These are phyloP conservation scores for Psilocybe cyanescens DNA, from an alignment of 768 basidiomycete species.

Conservation along the genomic window DNA sequence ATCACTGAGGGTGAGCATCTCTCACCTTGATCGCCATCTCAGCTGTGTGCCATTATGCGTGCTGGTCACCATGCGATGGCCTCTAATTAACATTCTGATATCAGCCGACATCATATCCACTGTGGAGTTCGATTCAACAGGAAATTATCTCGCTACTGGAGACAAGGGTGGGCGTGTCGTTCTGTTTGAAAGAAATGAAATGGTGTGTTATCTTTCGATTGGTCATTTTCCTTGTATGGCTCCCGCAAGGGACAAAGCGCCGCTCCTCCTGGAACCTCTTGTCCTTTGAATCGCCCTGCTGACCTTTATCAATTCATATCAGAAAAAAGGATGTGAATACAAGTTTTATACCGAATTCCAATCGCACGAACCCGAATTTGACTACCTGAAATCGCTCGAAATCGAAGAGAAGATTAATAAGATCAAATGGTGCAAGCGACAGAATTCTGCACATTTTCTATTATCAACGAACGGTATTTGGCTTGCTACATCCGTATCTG, in stretches of 20 bases:
- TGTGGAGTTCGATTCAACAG: conserved; percentile 99
- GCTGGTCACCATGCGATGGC: conserved; percentile 16
- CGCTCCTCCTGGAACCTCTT: conserved; percentile 7
- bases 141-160: conserved; percentile 98
- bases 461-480: conserved; percentile 90
- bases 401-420: conserved; percentile 99
- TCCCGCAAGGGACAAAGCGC: conserved; percentile 14
- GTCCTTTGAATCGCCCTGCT: conserved; percentile 24
- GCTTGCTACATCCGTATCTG: conserved; percentile 25
- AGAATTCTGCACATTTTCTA: conserved; percentile 96
- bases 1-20: conserved; percentile 89
- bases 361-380: conserved; percentile 99
- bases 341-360: conserved; percentile 99
- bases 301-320: conserved; percentile 17
- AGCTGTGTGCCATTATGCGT: conserved; percentile 8
- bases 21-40: not conserved
- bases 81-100: conserved; percentile 28
- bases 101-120: conserved; percentile 99
- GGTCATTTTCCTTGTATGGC: conserved; percentile 20
- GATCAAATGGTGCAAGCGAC: conserved; percentile 99
- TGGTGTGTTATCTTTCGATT: conserved; percentile 51
- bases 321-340: conserved; percentile 99
- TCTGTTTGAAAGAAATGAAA: conserved; percentile 97
- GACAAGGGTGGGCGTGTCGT: conserved; percentile 99
- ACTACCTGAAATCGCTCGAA: conserved; percentile 99